These are phyloP conservation scores for Alternaria ventricosa DNA, from an alignment of 2,329 filamentous ascomycete genomes.

Conservation along the genomic window DNA sequence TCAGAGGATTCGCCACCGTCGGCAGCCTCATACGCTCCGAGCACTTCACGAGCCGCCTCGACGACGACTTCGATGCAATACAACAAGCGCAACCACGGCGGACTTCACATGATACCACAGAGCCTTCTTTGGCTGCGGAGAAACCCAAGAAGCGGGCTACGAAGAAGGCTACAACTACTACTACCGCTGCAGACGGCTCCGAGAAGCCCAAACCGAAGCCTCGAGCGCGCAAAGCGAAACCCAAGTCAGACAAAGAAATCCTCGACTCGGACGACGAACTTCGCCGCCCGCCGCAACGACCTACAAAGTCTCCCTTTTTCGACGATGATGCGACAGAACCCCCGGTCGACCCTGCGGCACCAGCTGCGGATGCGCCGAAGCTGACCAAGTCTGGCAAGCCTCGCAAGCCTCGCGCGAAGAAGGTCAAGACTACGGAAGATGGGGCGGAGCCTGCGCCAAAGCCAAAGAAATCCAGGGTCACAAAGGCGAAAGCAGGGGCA, in stretches of 20 bases:
- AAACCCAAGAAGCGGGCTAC: constrained; percentile 24
- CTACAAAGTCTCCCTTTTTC: constrained; percentile 33
- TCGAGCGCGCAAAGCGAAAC: constrained; percentile 35
- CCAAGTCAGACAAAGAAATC: constrained; percentile 27
- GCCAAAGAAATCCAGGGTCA: constrained; percentile 31
- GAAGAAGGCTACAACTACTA: constrained; percentile 9
- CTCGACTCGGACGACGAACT: constrained; percentile 22
- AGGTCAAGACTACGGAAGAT: constrained; percentile 22
- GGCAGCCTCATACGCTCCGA: constrained; percentile 40
- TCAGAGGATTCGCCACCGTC: constrained; percentile 45
- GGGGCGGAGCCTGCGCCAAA: constrained; percentile 23
- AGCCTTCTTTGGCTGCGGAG: constrained; percentile 8
- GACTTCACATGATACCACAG: background rate
- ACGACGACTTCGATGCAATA: constrained; percentile 15
- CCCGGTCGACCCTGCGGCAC: constrained; percentile 3
- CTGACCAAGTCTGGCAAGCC: constrained; percentile 34
- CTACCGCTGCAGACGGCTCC: constrained; percentile 1
- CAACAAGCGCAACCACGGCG: constrained; percentile 9
- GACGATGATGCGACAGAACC: constrained; percentile 10
- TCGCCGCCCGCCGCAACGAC: constrained; percentile 10
- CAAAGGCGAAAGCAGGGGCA: constrained; percentile 26
- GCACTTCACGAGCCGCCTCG: constrained; percentile 29
- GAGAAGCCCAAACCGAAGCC: constrained; percentile 33
- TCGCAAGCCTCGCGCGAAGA: constrained; percentile 41
- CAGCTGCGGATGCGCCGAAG: constrained; percentile 13